Evolutionary conservation across 106 monocot genomes (phyloP).

Genomic region (Ottelia alismoides): DNA sequence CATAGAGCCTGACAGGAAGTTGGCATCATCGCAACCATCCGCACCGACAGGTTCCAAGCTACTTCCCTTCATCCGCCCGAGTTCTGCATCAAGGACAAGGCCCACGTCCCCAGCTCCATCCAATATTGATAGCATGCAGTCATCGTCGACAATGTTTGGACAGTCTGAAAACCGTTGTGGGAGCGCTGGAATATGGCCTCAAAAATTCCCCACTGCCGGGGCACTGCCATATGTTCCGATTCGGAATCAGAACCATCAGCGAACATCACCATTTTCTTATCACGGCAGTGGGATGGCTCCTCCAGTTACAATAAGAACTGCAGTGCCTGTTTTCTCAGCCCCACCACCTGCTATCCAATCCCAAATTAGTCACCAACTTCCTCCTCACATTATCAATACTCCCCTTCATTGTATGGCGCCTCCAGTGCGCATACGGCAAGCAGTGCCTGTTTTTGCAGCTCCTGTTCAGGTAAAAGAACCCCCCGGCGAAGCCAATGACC

Average conservation of each 20-base stretch:
- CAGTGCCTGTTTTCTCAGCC: constrained; percentile 79
- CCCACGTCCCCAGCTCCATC: constrained; percentile 17
- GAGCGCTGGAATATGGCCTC: constrained; percentile 8
- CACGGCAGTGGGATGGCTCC: constrained; percentile 52
- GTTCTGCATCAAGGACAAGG: constrained; percentile 25
- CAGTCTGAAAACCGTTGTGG: constrained; percentile 2
- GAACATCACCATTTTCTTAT: constrained; percentile 12
- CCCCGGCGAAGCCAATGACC: no score
- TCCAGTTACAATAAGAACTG: constrained; percentile 78
- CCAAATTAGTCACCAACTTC: neutral
- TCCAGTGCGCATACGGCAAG: constrained; percentile 63
- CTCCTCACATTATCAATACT: neutral
- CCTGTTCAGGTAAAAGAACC: constrained; percentile 27
- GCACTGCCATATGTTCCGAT: constrained; percentile 63
- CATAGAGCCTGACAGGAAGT: constrained; percentile 33
- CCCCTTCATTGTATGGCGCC: constrained; percentile 32
- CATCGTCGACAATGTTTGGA: neutral
- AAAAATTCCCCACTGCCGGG: constrained; percentile 59
- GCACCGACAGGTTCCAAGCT: constrained; percentile 54
- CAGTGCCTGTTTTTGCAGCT: constrained; percentile 50
- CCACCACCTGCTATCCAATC: constrained; percentile 38
- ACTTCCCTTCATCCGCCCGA: constrained; percentile 64
- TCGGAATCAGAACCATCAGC: constrained; percentile 34
- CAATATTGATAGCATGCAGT: constrained; percentile 4
- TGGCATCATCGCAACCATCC: constrained; percentile 11